Evolutionary conservation across 495 filamentous ascomycete species (phyloP).

Genomic region (Aspergillus biplanus): DNA sequence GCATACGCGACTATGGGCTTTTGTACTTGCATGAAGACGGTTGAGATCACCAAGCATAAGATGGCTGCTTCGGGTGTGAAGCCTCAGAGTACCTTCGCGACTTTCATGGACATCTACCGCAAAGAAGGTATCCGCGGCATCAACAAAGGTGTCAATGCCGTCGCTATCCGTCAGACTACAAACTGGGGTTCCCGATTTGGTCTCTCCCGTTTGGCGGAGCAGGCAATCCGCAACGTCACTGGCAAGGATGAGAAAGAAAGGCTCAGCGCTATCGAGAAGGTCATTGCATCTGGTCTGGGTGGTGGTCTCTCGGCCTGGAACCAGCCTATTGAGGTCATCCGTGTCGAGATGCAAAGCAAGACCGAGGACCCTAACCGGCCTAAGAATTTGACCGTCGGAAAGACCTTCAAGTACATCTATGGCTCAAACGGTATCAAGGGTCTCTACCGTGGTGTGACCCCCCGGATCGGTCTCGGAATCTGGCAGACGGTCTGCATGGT

Average conservation of each 20-base stretch:
- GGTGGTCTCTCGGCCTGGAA: slow-evolving; percentile 98
- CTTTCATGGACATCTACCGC: slow-evolving; percentile 97
- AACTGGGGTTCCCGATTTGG: slow-evolving; percentile 99
- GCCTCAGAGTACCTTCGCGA: slow-evolving; percentile 84
- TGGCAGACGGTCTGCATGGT: slow-evolving; percentile 99
- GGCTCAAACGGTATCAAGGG: slow-evolving; percentile 84
- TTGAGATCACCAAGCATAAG: slow-evolving; percentile 99
- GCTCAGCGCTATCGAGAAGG: slow-evolving; percentile 82
- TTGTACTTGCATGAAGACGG: slow-evolving; percentile 99
- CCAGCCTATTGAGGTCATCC: slow-evolving; percentile 99
- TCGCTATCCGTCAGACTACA: slow-evolving; percentile 97
- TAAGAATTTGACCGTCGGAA: slow-evolving; percentile 96
- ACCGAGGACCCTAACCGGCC: slow-evolving; percentile 95
- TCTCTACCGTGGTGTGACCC: slow-evolving; percentile 93
- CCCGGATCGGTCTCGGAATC: slow-evolving; percentile 90
- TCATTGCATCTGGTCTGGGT: slow-evolving; percentile 82
- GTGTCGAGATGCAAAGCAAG: slow-evolving; percentile 99
- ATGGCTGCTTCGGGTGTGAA: slow-evolving; percentile 80
- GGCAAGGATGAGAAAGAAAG: slow-evolving; percentile 79
- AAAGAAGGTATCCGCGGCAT: slow-evolving; percentile 94
- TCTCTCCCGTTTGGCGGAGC: slow-evolving; percentile 86
- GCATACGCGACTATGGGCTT: slow-evolving; percentile 99
- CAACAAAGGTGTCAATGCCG: slow-evolving; percentile 97
- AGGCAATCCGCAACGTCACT: slow-evolving; percentile 78
- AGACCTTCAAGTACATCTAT: slow-evolving; percentile 93